Evolutionary conservation across 257 asterid genomes (phyloP), one percentile per base, ranked within the genome.

Genomic region (Marsdenia floribunda): DNA sequence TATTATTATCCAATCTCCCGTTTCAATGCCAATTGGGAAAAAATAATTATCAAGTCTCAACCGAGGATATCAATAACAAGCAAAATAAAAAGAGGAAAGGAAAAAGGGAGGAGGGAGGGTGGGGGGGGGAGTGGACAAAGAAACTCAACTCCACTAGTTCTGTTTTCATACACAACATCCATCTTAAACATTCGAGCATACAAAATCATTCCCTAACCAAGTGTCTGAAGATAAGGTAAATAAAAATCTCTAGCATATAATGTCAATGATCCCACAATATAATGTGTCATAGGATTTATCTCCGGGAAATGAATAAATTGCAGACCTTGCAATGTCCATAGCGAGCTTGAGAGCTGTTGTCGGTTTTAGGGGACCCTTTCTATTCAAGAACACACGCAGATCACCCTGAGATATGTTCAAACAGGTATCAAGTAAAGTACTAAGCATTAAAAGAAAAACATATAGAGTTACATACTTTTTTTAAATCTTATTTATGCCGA

Each of bases 301-400:
- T 40, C 22, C 1, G 44, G n/a, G 70, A 63, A 18, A 44, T 10
- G 77, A 68, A 66, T 67, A 73, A 9, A 67, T 69, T 4, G 47
- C 24, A 71, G 68, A 94, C 98, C 98, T 94, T 75, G 97, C 97
- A 82, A 94, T 90, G 79, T 94, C 99, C 90, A 94, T 81, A 10
- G 99, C 99, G 79, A 88, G 87, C 88, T 91, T 87, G 85, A 94
- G 88, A 80, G 97, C 99, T 55, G 85, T 85, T 70, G 90, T 88
- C 46, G 99, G 97, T 82, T 85, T 92, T 77, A 94, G 93, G 24
- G 96, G 83, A 50, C 92, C 93, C 79, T 84, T 88, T 70, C 18
- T 83, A 77, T 83, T 87, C 90, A 94, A 83, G 78, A 78, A 90
- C 73, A 87, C 87, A 79, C 80, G 84, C 54, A 94, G 91, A 84